Base-by-base conservation (phyloP, 2,329 filamentous ascomycete genomes). In the Pseudocercospora vitis region DNA sequence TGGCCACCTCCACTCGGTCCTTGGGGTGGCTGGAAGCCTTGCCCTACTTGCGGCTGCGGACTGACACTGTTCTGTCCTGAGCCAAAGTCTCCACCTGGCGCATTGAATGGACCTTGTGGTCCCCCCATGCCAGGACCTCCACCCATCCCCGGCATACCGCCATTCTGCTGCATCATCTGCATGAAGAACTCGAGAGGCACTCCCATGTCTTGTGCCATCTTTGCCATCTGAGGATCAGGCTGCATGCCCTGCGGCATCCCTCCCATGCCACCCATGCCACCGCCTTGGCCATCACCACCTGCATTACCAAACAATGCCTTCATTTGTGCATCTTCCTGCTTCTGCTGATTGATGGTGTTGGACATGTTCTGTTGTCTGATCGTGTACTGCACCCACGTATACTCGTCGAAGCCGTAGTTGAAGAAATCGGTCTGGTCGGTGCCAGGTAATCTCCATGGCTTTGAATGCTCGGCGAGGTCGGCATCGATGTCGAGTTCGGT, bases 341-440 rank as follows among this genome's bases (percentile, higher is more conserved):
- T 96, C 74, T 95, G 91, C 44, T 87, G 83, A 53, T 82, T 83
- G 62, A 90, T 89, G 63, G 92, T 89, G 61, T 83, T 83, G 14
- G 88, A 83, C 65, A 96, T 79, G 19, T 78, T 79, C 61, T 94
- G 85, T 71, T 97, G 94, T 68, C 95, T 95, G 55, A 90, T 79
- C 26, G 91, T 91, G 71, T 99, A 99, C 50, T 91, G 82, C 4
- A 91, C 88, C 94, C 94, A 99, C 1, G 91, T 96, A 73, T 96
- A 97, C 73, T 97, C 92, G 74, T 97, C 92, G 68, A 97, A 97
- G 54, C 92, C 92, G 73, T 97, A 97, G 77, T 97, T 97, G 82
- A 97, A 97, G 75, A 95, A 97, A 71, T 99, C 94, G 55, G 88
- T 94, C 50, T 96, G 84, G 67, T 99, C 94, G 8, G 92, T 91